Evolutionary conservation across 169 alveolate species (phyloP), one percentile per base, ranked within the genome.

Genomic region (Plasmodium vivax): DNA sequence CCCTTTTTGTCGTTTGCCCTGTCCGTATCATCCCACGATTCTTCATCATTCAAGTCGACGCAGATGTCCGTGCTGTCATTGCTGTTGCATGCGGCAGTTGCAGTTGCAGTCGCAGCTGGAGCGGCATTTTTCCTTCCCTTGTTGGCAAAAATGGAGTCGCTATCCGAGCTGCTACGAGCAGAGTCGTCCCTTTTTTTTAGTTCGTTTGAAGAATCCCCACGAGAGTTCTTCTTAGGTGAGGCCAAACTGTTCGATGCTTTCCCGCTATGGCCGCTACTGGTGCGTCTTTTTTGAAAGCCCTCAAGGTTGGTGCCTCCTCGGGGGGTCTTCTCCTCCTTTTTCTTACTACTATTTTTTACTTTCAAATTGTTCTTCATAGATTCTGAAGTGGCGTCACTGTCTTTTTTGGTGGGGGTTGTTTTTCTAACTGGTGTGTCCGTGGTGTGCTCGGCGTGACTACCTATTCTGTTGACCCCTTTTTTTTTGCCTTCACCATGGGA

Each of bases 11-110:
- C 41, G 41, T 30, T 51, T 74, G 19, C 47, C 41, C 27, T 85
- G 8, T 85, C 75, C 34, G 32, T 62, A 14, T 90, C 94, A 12
- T 90, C 90, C 94, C 94, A 90, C n/a, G 88, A 81, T 27, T 90
- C 94, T 27, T 90, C 94, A 62, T 90, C 94, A 62, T 90, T 58
- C 72, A 90, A 19, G 30, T 90, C 94, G 72, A 90, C 85, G 34
- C 68, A 41, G 12, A 85, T 85, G 41, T 51, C 84, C 14, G 93
- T 73, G 23, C 84, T 75, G 71, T 90, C 94, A 62, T 80, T 80
- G 54, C 77, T 81, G 74, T 90, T 85, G 14, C 82, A 47, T 23
- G 51, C 27, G 30, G n/a, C 54, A 58, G 38, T 14, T 23, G 27
- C 27, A 23, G 27, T 23, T 23, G 27, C 27, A 23, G 27, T 23